Evolutionary conservation across 1,139 yeast species (phyloP).

Genomic region (Debaryomyces subglobosus): DNA sequence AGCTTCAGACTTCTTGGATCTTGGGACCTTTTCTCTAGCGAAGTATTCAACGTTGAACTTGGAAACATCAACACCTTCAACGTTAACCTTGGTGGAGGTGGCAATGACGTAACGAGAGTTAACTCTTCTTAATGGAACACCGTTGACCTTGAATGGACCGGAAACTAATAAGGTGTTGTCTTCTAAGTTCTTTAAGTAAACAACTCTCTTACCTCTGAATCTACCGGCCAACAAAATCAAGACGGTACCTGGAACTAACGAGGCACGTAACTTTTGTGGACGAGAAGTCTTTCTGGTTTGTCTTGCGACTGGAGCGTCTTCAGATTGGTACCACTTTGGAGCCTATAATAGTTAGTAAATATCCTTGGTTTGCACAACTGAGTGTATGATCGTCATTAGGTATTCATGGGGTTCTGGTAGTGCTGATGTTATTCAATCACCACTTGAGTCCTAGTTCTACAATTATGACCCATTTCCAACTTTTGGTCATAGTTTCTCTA

Average conservation of each 20-base stretch:
- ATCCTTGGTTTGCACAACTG: not conserved
- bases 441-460: not conserved
- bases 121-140: slow-evolving; percentile 99
- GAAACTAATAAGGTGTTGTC: slow-evolving; percentile 98
- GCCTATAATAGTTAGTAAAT: slow-evolving; percentile 57
- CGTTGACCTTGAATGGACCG: slow-evolving; percentile 99
- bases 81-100: slow-evolving; percentile 89
- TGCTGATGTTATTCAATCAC: not conserved
- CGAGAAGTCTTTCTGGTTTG: slow-evolving; percentile 88
- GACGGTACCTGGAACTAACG: slow-evolving; percentile 98
- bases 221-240: slow-evolving; percentile 98
- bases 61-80: slow-evolving; percentile 80
- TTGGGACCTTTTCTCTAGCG: slow-evolving; percentile 90
- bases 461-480: slow-evolving; percentile 1
- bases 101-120: slow-evolving; percentile 99
- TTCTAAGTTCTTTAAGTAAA: slow-evolving; percentile 95
- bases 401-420: not conserved
- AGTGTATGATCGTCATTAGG: not conserved
- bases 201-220: slow-evolving; percentile 99
- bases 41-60: slow-evolving; percentile 96
- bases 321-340: slow-evolving; percentile 96
- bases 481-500: not conserved
- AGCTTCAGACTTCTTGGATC: slow-evolving; percentile 85
- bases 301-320: slow-evolving; percentile 87
- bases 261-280: slow-evolving; percentile 96